Evolutionary conservation across 345 rosid genomes (phyloP).

Genomic region (Acer saccharum): DNA sequence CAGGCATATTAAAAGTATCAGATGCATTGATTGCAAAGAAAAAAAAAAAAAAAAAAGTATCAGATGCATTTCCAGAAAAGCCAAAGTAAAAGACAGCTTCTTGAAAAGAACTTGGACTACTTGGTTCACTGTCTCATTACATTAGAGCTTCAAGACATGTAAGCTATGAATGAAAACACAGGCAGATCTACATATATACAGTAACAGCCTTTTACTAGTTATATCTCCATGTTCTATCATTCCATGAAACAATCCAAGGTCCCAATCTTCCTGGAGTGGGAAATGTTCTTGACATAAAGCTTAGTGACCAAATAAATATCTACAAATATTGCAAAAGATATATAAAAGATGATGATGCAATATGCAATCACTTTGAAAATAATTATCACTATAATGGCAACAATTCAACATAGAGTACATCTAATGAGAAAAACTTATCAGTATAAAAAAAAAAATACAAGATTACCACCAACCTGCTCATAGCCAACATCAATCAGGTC

Average conservation of each 20-base stretch:
- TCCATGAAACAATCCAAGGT: not conserved
- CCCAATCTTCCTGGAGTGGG: not conserved
- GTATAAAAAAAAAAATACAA: not conserved
- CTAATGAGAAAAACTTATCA: not conserved
- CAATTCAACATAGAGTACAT: no score
- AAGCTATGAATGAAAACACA: not conserved
- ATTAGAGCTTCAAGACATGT: not conserved
- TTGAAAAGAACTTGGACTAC: not conserved
- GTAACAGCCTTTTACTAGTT: not conserved
- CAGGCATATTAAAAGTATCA: not conserved
- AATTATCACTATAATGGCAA: not conserved
- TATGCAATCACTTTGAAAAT: not conserved
- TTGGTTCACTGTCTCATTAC: not conserved
- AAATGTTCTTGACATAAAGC: not conserved
- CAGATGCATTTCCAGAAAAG: not conserved
- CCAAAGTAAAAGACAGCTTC: not conserved
- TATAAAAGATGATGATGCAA: not conserved
- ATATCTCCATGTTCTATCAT: not conserved
- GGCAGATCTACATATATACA: not conserved
- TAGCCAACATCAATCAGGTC: conserved; percentile 76
- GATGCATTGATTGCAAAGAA: no score
- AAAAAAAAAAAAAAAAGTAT: no score
- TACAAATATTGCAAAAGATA: not conserved
- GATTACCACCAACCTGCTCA: conserved; percentile 63
- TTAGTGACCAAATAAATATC: not conserved